phyloP scores from a whole-genome alignment of 176 grass and related monocot species.

The Saccharum officinarum region DNA sequence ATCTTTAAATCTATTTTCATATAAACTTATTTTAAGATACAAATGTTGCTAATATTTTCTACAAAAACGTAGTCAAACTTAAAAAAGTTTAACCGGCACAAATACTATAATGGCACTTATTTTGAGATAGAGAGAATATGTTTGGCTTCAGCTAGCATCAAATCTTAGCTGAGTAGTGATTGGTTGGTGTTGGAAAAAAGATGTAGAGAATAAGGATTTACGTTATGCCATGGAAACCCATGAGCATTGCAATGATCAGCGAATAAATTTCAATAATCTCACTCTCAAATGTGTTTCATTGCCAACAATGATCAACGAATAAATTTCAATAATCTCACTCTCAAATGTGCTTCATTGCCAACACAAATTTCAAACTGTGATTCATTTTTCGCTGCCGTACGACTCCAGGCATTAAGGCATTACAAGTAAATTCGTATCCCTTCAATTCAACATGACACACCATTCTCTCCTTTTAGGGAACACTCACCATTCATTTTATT shows the following conservation, averaged over 20 bases:
- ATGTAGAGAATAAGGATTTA: neutral
- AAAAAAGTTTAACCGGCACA: too few relatives aligned
- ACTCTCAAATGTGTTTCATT: too few relatives aligned
- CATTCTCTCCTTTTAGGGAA: neutral
- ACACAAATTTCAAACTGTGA: neutral
- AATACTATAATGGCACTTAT: too few relatives aligned
- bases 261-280: neutral
- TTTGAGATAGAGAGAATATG: too few relatives aligned
- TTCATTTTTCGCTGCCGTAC: neutral
- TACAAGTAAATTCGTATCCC: neutral
- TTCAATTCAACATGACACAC: neutral
- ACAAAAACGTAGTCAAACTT: too few relatives aligned
- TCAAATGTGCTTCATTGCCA: neutral
- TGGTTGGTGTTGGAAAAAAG: conserved; percentile 31
- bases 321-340: conserved; percentile 15
- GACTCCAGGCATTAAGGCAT: neutral
- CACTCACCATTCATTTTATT: conserved; percentile 5
- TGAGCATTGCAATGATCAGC: conserved; percentile 12
- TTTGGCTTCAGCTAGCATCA: too few relatives aligned
- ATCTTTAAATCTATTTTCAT: too few relatives aligned
- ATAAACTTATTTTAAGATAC: too few relatives aligned
- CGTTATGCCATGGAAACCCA: conserved; percentile 50
- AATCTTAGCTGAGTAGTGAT: conserved; percentile 20
- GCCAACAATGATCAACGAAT: neutral
- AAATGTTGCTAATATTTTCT: too few relatives aligned